Evolutionary conservation across 768 basidiomycete species (phyloP), one percentile per base, ranked within the genome.

Genomic region (Paxillus involutus): DNA sequence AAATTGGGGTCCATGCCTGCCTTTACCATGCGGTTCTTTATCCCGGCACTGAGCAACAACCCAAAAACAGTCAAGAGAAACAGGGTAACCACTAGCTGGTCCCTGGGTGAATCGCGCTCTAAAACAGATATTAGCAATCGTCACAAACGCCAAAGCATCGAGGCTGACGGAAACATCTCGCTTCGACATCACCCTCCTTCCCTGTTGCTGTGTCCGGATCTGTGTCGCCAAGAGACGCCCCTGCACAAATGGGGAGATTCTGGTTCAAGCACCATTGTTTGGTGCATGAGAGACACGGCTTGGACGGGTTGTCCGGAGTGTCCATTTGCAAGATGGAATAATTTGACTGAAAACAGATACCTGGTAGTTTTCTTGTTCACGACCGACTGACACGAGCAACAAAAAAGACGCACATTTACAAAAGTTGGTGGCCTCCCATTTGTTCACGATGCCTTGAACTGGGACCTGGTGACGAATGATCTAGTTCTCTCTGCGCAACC

Each of bases 231-330:
- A 95, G 73, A 47, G 82, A 80, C 44, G 91, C 91, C 26, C 88
- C 88, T 10, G 81, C 80, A 68, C 91, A 96, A 42, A 93, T 95
- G 14, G 80, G 75, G 36, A 97, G 77, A 64, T 94, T 91, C 71
- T 92, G 94, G 66, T 96, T 91, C 51, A 94, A 76, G 73, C 94
- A 97, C 90, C 94, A 97, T 65, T 94, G 89, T 65, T 94, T 92
- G 10, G 93, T 96, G 69, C 94, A 97, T 6, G 91, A 89, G 24
- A 94, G 78, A 70, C 94, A 97, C 9, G 94, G 94, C 70, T 96
- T 92, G 16, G 84, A 83, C 2, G 91, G 89, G 63, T 89, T 87
- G 66, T 93, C 86, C 30, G 93, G 89, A 36, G 82, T 80, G 58
- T 85, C 83, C 61, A 97, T 77, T 47, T 81, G 89, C 53, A 95